These are phyloP conservation scores for Lachancea waltii DNA, from an alignment of 805 yeast species.

Conservation along the genomic window DNA sequence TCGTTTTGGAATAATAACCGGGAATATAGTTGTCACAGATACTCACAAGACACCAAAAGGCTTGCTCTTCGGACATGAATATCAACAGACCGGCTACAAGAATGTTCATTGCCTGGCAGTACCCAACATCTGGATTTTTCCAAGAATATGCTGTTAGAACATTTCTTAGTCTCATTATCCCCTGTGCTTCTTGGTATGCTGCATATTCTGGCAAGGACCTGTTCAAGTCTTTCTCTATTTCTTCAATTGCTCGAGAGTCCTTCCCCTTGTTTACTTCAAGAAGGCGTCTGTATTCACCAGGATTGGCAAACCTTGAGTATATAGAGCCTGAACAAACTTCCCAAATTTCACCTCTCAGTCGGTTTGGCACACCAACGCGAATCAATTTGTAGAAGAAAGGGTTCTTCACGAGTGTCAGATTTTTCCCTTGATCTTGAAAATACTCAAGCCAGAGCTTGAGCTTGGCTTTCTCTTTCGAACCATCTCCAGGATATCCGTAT, in stretches of 20 bases:
- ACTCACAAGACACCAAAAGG: conserved; percentile 82
- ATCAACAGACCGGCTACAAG: conserved; percentile 73
- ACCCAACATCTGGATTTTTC: conserved; percentile 95
- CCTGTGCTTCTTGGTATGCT: conserved; percentile 83
- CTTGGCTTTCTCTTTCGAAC: conserved; percentile 72
- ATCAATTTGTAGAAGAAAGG: conserved; percentile 75
- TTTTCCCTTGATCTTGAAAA: conserved; percentile 77
- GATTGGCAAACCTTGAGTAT: conserved; percentile 58
- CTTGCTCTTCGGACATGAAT: conserved; percentile 94
- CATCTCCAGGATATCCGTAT: conserved; percentile 83
- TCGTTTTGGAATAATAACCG: conserved; percentile 92
- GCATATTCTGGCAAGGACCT: conserved; percentile 93
- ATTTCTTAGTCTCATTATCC: conserved; percentile 75
- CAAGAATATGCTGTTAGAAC: conserved; percentile 93
- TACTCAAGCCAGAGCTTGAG: conserved; percentile 92
- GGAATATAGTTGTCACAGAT: conserved; percentile 84
- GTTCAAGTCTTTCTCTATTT: conserved; percentile 91
- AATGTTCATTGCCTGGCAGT: conserved; percentile 98
- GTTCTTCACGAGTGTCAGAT: conserved; percentile 65
- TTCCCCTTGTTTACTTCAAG: conserved; percentile 57
- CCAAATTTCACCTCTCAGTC: conserved; percentile 95
- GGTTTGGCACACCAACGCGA: conserved; percentile 90
- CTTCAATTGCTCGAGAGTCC: conserved; percentile 82
- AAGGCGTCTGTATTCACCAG: conserved; percentile 51
- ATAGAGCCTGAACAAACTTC: conserved; percentile 85